These are phyloP conservation scores for Tolypocladium tundrense DNA, from an alignment of 2,329 filamentous ascomycete genomes.

Conservation along the genomic window DNA sequence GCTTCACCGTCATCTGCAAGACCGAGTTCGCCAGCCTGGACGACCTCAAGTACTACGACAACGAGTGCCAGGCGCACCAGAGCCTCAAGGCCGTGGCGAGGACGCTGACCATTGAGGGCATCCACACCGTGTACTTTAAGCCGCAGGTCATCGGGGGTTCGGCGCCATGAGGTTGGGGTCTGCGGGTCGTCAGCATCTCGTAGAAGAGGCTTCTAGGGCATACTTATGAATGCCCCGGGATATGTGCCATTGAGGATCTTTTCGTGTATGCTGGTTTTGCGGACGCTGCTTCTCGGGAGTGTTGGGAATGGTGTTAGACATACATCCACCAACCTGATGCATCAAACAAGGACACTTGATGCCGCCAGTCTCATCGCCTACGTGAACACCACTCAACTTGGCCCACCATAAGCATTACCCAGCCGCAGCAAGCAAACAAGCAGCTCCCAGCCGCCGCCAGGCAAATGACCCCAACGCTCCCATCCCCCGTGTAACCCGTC, in stretches of 20 bases:
- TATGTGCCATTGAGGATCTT: background rate
- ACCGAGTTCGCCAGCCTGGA: constrained; percentile 53
- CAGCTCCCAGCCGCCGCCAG: background rate
- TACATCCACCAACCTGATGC: background rate
- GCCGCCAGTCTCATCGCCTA: too few species aligned
- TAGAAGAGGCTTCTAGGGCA: background rate
- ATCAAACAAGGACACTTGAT: too few species aligned
- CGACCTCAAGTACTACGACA: constrained; percentile 63
- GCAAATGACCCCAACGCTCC: constrained; percentile 15
- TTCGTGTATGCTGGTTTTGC: background rate
- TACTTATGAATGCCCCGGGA: background rate
- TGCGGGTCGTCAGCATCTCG: background rate
- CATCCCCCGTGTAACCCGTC: constrained; percentile 13
- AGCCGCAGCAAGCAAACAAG: background rate
- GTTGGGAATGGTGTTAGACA: background rate
- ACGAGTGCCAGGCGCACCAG: constrained; percentile 32
- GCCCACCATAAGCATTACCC: background rate
- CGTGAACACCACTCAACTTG: background rate
- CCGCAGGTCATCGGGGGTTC: constrained; percentile 13
- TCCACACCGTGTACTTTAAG: constrained; percentile 31
- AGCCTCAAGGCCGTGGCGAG: constrained; percentile 26
- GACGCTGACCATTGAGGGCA: constrained; percentile 21
- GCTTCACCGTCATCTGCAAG: constrained; percentile 54
- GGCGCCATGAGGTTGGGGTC: background rate
- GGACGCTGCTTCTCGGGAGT: background rate